Conservation (phyloP, 192 early-diverging fungal genomes). For the Spizellomyces punctatus region DNA sequence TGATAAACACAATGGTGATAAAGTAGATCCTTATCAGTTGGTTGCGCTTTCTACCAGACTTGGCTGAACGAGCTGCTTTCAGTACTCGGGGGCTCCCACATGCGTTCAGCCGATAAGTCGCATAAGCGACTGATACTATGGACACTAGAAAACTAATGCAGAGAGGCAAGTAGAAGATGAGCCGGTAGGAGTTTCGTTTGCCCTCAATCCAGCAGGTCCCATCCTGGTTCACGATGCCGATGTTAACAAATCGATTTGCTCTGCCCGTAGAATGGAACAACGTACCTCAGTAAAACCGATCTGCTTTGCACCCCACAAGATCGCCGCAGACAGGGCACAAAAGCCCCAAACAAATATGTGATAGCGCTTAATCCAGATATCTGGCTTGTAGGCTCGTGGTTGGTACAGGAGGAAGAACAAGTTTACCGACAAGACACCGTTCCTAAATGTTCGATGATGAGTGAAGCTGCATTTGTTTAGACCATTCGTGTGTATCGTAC, state of each 20-base stretch:
- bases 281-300: conserved; percentile 20
- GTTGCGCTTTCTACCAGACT: conserved; percentile 5
- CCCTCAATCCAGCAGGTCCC: conserved; percentile 27
- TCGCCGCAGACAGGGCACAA: conserved; percentile 9
- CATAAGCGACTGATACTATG: conserved; percentile 9
- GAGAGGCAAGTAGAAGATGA: conserved; percentile 20
- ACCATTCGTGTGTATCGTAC: background rate
- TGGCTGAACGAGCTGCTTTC: too few relatives aligned
- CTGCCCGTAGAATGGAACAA: too few relatives aligned
- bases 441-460: background rate
- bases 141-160: conserved; percentile 4
- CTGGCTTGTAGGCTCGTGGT: conserved; percentile 13
- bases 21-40: conserved; percentile 14
- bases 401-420: conserved; percentile 13
- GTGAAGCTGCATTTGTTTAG: too few relatives aligned
- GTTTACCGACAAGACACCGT: conserved; percentile 22
- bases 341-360: conserved; percentile 16
- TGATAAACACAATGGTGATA: conserved; percentile 10
- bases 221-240: background rate
- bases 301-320: conserved; percentile 6
- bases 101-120: conserved; percentile 11
- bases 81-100: background rate
- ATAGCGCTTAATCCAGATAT: background rate
- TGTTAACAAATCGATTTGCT: background rate
- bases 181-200: conserved; percentile 15